Percentiles rank a stretch among this genome's conserved stretches.
These are phyloP conservation scores for Xylaria sp. DNA, from an alignment of 2,329 filamentous ascomycete species.

Conservation along the genomic window DNA sequence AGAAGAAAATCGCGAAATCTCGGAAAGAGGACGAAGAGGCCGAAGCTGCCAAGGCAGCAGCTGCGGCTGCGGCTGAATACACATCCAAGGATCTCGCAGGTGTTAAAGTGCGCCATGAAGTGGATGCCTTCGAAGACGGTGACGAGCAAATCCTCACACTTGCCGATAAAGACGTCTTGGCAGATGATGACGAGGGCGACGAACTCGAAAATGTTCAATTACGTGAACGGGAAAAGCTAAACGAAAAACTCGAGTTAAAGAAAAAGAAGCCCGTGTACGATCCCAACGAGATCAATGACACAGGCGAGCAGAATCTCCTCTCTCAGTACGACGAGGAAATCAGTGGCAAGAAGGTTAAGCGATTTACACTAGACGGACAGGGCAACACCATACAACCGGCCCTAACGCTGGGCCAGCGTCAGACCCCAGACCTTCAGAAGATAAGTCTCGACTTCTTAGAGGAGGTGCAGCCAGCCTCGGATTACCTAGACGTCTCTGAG, in stretches of 20 bases:
- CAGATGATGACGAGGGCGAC: conserved; percentile 85
- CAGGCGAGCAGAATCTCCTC: conserved; percentile 74
- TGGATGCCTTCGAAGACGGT: conserved; percentile 81
- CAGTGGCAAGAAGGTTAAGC: conserved; percentile 86
- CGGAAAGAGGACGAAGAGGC: conserved; percentile 79
- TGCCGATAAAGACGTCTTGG: conserved; percentile 88
- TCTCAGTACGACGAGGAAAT: conserved; percentile 97
- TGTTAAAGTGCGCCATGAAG: conserved; percentile 90
- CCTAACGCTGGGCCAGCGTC: conserved; percentile 62
- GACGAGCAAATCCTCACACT: conserved; percentile 92
- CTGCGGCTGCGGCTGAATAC: conserved; percentile 74
- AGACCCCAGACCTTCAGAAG: conserved; percentile 73
- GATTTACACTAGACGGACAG: conserved; percentile 85
- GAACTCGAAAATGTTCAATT: conserved; percentile 84
- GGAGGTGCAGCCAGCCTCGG: conserved; percentile 77
- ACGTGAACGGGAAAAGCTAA: conserved; percentile 76
- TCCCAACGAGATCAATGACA: conserved; percentile 77
- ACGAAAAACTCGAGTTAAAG: conserved; percentile 84
- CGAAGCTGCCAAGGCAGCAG: conserved; percentile 76
- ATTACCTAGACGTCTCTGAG: conserved; percentile 87
- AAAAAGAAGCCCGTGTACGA: conserved; percentile 93
- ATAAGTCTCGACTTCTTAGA: conserved; percentile 76
- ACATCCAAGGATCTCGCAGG: conserved; percentile 88
- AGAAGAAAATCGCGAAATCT: conserved; percentile 87
- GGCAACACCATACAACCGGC: conserved; percentile 75